phyloP scores from a whole-genome alignment of 2,329 filamentous ascomycete species.

The Ophiostoma quercus region DNA sequence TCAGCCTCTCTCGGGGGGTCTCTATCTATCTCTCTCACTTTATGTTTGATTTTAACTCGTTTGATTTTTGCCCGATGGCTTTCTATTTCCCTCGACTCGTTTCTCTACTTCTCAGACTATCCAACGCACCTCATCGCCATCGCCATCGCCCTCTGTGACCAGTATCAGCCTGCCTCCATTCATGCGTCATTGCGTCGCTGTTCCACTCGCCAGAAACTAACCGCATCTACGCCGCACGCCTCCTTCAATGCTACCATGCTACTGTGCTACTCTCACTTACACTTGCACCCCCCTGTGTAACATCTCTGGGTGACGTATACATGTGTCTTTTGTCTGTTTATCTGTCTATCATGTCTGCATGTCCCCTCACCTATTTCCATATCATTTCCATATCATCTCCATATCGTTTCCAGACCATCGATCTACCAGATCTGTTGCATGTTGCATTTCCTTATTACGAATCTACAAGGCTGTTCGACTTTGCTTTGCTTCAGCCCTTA shows the following conservation, averaged over 20 bases:
- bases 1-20: background rate
- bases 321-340: background rate
- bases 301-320: slow-evolving; percentile 6
- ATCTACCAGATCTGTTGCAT: slow-evolving; percentile 1
- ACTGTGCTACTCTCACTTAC: background rate
- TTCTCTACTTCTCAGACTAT: background rate
- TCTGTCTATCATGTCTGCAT: background rate
- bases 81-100: background rate
- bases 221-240: background rate
- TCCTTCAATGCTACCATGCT: background rate
- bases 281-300: slow-evolving; percentile 5
- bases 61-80: background rate
- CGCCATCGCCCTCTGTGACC: background rate
- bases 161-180: background rate
- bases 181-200: background rate
- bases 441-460: slow-evolving; percentile 12
- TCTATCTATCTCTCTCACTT: no score
- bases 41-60: background rate
- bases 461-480: background rate
- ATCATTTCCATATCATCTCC: background rate
- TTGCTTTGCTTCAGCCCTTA: background rate
- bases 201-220: background rate
- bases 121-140: background rate
- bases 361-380: background rate
- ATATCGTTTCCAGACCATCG: background rate